phyloP scores from a whole-genome alignment of 169 alveolate genomes.

The Plasmodium adleri region DNA sequence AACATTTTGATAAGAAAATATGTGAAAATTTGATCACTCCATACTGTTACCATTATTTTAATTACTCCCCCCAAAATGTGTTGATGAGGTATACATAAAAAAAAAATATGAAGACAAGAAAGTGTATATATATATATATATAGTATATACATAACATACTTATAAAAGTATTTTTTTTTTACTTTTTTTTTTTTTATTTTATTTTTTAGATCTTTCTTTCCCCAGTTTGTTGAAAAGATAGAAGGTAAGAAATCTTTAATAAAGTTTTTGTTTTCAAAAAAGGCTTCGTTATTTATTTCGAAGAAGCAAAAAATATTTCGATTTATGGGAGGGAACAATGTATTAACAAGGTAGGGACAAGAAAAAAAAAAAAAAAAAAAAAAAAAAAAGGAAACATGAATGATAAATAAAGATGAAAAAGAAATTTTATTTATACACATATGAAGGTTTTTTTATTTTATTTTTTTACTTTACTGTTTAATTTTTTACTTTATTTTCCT shows the following conservation, averaged over 20 bases:
- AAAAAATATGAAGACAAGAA: neutral
- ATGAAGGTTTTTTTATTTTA: neutral
- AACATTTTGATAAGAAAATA: slow-evolving; percentile 14
- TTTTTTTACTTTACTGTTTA: neutral
- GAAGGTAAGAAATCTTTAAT: slow-evolving; percentile 15
- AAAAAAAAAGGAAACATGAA: neutral
- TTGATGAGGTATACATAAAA: slow-evolving; percentile 36
- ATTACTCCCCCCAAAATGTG: slow-evolving; percentile 27
- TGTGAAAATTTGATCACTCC: slow-evolving; percentile 39
- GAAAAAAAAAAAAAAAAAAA: neutral
- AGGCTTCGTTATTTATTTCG: neutral
- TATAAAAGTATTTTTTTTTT: neutral
- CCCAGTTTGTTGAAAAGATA: slow-evolving; percentile 7
- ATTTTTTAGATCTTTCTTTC: slow-evolving; percentile 35
- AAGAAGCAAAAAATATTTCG: slow-evolving; percentile 22
- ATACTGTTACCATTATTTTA: slow-evolving; percentile 41
- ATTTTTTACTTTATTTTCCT: neutral
- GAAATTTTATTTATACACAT: neutral
- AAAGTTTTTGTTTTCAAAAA: slow-evolving; percentile 14
- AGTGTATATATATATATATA: neutral
- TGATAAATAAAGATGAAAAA: neutral
- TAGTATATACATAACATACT: no score
- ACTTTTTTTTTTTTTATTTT: neutral
- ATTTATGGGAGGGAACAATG: slow-evolving; percentile 25
- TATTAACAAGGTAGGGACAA: slow-evolving; percentile 25